phyloP scores from a whole-genome alignment of 1,284 basidiomycete genomes.

The Cystobasidium pallidum region DNA sequence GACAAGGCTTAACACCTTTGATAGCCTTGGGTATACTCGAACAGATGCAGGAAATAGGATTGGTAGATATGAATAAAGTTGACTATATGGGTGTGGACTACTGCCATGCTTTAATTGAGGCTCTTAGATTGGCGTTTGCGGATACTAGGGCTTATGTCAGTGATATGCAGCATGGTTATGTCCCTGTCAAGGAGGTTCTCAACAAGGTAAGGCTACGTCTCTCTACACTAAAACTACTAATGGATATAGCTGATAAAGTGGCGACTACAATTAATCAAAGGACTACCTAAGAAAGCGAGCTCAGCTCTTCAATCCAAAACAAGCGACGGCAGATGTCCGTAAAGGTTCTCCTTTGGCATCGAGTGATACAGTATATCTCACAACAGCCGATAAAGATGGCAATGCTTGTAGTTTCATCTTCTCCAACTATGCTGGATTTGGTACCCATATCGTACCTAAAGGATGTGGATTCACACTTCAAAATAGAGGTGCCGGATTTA shows the following conservation, averaged over 20 bases:
- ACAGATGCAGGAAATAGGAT: constrained; percentile 73
- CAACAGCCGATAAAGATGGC: constrained; percentile 59
- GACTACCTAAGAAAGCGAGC: constrained; percentile 82
- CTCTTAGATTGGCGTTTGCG: constrained; percentile 56
- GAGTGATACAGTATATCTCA: constrained; percentile 89
- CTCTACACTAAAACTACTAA: background rate
- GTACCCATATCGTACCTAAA: constrained; percentile 73
- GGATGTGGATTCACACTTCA: constrained; percentile 95
- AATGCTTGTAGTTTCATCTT: constrained; percentile 79
- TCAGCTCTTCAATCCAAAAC: constrained; percentile 71
- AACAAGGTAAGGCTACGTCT: constrained; percentile 66
- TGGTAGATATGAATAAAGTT: constrained; percentile 72
- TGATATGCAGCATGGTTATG: constrained; percentile 74
- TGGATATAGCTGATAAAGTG: background rate
- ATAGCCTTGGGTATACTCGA: constrained; percentile 91
- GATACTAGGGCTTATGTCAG: constrained; percentile 85
- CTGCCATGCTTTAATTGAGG: constrained; percentile 74
- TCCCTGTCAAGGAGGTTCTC: constrained; percentile 76
- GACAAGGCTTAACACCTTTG: constrained; percentile 92
- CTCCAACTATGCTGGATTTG: constrained; percentile 59
- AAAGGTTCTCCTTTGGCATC: constrained; percentile 79
- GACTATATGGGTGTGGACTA: constrained; percentile 87
- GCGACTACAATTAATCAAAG: constrained; percentile 60
- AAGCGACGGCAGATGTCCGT: constrained; percentile 68
- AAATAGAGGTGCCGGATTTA: constrained; percentile 86